These are phyloP conservation scores for Coemansia sp. DNA, from an alignment of 192 early-diverging fungal genomes.

Conservation along the genomic window DNA sequence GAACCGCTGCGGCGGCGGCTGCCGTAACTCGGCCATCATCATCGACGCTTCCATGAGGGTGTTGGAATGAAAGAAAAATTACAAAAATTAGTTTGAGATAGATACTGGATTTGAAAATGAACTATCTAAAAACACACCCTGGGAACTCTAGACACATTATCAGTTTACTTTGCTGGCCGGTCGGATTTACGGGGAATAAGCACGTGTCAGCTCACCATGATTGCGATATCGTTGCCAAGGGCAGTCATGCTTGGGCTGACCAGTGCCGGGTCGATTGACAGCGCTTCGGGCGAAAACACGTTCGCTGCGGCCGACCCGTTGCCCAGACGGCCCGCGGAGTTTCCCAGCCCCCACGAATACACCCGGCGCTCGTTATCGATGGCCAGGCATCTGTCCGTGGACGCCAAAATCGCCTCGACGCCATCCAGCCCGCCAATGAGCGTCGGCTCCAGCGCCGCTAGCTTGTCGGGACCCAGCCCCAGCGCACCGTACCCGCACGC, in stretches of 20 bases:
- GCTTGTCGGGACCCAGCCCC: slow-evolving; percentile 49
- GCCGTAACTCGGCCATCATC: slow-evolving; percentile 39
- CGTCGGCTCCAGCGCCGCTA: slow-evolving; percentile 50
- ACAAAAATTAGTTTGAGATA: no score
- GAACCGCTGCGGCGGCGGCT: slow-evolving; percentile 29
- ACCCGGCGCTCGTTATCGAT: slow-evolving; percentile 12
- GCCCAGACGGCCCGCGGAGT: slow-evolving; percentile 30
- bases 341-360: slow-evolving; percentile 45
- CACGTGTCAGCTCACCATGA: slow-evolving; percentile 10
- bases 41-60: not conserved
- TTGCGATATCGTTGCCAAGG: slow-evolving; percentile 43
- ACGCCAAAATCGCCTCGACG: slow-evolving; percentile 53
- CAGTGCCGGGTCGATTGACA: slow-evolving; percentile 6
- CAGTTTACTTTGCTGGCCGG: no score
- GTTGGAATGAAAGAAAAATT: no score
- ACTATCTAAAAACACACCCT: no score
- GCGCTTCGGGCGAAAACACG: slow-evolving; percentile 9
- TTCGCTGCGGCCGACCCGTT: slow-evolving; percentile 9
- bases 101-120: no score
- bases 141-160: no score
- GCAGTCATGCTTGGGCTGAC: slow-evolving; percentile 19
- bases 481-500: slow-evolving; percentile 67
- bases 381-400: slow-evolving; percentile 53
- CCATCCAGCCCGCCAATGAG: slow-evolving; percentile 32
- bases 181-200: not conserved